phyloP scores from a whole-genome alignment of 306 rosid species.

The Citrullus amarus region DNA sequence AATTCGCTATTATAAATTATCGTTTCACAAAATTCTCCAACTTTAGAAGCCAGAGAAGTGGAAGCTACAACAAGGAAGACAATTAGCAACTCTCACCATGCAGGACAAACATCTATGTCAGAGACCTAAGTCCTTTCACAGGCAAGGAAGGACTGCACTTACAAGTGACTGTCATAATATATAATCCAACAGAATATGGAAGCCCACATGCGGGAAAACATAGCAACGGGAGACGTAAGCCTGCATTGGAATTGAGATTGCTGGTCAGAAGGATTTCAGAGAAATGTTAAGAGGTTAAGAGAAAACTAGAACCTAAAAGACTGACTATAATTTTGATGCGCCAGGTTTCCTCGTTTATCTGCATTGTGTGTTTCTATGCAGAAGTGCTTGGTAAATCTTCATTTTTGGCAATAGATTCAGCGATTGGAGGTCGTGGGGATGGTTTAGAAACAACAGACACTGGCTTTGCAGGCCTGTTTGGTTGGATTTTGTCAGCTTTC shows the following conservation, averaged over 20 bases:
- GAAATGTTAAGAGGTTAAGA: background rate
- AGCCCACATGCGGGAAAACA: background rate
- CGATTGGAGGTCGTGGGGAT: constrained; percentile 19
- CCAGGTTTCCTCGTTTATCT: background rate
- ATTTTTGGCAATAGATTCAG: constrained; percentile 17
- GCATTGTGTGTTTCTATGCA: constrained; percentile 22
- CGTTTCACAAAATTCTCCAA: background rate
- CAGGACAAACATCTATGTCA: constrained; percentile 4
- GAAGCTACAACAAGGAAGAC: background rate
- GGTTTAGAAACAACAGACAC: constrained; percentile 40
- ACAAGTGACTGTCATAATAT: background rate
- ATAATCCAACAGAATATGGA: background rate
- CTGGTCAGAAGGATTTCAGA: background rate
- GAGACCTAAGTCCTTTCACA: background rate
- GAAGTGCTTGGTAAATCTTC: constrained; percentile 44
- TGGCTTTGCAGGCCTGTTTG: constrained; percentile 49
- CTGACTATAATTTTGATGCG: background rate
- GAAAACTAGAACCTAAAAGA: background rate
- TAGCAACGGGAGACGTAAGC: background rate
- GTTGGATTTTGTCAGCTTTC: constrained; percentile 49
- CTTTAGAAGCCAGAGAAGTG: background rate
- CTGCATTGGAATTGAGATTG: background rate
- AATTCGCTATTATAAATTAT: background rate
- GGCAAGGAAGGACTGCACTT: background rate
- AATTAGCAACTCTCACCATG: background rate